Evolutionary conservation across 2,329 filamentous ascomycete species (phyloP), one percentile per base, ranked within the genome.

Genomic region (Nannizzia gypsea): DNA sequence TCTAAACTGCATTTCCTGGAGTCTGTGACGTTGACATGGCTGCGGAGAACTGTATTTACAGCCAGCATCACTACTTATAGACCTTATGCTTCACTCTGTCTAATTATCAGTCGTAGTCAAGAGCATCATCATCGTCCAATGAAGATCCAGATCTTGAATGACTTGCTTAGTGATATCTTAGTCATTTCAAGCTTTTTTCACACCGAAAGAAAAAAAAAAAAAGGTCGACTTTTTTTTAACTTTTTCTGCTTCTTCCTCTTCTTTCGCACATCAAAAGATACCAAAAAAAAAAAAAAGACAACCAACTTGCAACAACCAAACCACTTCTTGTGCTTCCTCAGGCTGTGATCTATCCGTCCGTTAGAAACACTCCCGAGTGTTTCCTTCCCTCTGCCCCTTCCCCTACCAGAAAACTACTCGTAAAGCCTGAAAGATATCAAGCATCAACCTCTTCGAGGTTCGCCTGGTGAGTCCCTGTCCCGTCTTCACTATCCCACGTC

Each of bases 321-420:
- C 42, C 20, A 22, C 44, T 50, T 50, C 56, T 58, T 40, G n/a
- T 46, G 17, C 38, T 40, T 58, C 46, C 20, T 55, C 42, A 50
- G 34, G 31, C 48, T 56, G 57, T 59, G 22, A 26, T 52, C 48
- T 31, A n/a, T 52, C 48, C 22, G 11, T 15, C 48, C n/a, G 15
- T 52, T 24, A 28, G 48, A 52, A 52, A 31, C 48, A 52, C 48
- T 26, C 52, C 42, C 42, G 52, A 36, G 50, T 54, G 60, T 60
- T 61, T 56, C 55, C 56, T 65, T 61, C 56, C 61, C 64, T 59
- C 60, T 66, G 62, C 62, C 62, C 62, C 62, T 63, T 64, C 64
- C 68, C 64, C 67, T 65, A 59, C 58, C 59, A 60, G 60, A 66
- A 69, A 70, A 69, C 64, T 65, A 67, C 65, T 69, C 68, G 65